phyloP scores from a whole-genome alignment of 1,139 yeast genomes.

The Sugiyamaella neomexicana region DNA sequence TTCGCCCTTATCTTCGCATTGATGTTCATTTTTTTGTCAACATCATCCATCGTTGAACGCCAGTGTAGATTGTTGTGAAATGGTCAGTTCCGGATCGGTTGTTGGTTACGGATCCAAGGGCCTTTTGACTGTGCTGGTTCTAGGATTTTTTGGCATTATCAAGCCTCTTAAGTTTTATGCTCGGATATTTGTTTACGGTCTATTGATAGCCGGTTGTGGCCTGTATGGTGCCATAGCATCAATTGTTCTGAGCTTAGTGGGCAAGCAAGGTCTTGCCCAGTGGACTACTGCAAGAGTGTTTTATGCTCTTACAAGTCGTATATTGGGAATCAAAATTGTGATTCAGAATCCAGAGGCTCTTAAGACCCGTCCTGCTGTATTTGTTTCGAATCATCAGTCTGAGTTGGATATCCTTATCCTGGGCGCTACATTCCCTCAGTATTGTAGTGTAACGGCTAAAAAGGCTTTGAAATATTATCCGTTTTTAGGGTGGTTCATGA shows the following conservation, averaged over 20 bases:
- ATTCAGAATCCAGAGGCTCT: conserved; percentile 63
- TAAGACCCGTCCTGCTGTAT: conserved; percentile 67
- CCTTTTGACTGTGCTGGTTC: conserved; percentile 30
- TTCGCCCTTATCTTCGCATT: no score
- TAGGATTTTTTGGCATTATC: conserved; percentile 40
- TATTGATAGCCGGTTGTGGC: conserved; percentile 37
- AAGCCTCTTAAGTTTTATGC: conserved; percentile 42
- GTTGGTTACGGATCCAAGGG: conserved; percentile 25
- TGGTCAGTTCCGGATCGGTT: conserved; percentile 12
- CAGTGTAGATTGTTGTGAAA: background rate
- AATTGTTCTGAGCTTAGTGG: conserved; percentile 59
- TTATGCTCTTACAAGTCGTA: conserved; percentile 56
- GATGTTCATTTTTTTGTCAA: no score
- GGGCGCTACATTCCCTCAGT: conserved; percentile 82
- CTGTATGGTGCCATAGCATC: conserved; percentile 63
- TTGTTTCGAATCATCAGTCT: conserved; percentile 86
- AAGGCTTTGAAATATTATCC: conserved; percentile 81
- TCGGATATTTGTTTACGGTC: conserved; percentile 38
- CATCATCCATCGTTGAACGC: no score
- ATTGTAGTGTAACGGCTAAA: conserved; percentile 92
- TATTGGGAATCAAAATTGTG: conserved; percentile 68
- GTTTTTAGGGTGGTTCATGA: conserved; percentile 96
- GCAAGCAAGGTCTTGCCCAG: conserved; percentile 80
- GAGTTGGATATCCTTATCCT: conserved; percentile 78
- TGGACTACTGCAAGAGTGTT: conserved; percentile 88